These are phyloP conservation scores for Bocquillonia castaneifolia DNA, from an alignment of 441 rosid genomes.

Conservation along the genomic window DNA sequence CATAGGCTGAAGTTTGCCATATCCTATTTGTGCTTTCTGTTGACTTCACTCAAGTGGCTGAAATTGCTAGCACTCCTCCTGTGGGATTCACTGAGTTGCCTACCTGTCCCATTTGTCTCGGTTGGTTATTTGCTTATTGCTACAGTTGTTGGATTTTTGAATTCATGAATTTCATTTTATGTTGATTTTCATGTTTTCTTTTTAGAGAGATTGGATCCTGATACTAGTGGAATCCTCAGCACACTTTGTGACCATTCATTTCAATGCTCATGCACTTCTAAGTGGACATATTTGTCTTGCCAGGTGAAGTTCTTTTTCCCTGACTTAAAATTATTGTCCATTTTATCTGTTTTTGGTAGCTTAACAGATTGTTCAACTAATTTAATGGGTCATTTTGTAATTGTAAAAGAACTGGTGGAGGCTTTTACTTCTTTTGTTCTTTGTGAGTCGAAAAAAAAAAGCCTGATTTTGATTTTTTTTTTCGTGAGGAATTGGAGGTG, in stretches of 20 bases:
- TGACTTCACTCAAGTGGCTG: constrained; percentile 60
- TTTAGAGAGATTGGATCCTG: constrained; percentile 88
- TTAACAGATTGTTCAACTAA: not conserved
- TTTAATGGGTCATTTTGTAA: not conserved
- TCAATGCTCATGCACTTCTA: constrained; percentile 84
- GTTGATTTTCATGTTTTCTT: constrained; percentile 8
- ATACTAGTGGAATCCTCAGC: constrained; percentile 81
- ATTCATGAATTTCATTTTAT: not conserved
- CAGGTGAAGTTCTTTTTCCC: constrained; percentile 42
- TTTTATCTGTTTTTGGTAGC: not conserved
- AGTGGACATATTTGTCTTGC: constrained; percentile 91
- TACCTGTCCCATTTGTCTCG: constrained; percentile 88
- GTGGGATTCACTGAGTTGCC: constrained; percentile 74
- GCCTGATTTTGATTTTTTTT: not conserved
- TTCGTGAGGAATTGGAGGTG: not conserved
- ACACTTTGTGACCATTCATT: constrained; percentile 92
- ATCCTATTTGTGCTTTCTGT: constrained; percentile 56
- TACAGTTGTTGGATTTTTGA: not conserved
- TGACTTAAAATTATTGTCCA: too few species aligned
- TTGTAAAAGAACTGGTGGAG: not conserved
- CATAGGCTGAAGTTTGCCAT: constrained; percentile 88
- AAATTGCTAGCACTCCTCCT: constrained; percentile 64
- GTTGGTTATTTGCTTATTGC: constrained; percentile 19
- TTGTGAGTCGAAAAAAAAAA: too few species aligned
- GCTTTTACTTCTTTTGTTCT: too few species aligned